Evolutionary conservation across 805 yeast species (phyloP).

Genomic region (Phaffomyces antillensis): DNA sequence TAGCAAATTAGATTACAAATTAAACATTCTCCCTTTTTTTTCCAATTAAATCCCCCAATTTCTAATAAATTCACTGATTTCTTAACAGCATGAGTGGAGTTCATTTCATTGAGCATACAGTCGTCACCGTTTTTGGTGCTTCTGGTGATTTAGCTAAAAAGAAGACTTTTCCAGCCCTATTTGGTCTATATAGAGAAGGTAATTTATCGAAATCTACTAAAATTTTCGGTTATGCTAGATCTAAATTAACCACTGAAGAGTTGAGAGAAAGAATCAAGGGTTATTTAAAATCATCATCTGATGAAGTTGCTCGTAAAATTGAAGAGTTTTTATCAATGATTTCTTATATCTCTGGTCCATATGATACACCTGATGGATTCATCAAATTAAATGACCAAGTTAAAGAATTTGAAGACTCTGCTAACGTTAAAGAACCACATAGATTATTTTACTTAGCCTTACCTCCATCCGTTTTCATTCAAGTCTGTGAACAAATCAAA

Average conservation of each 20-base stretch:
- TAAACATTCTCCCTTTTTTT: background rate
- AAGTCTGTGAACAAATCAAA: slow-evolving; percentile 71
- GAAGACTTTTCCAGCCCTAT: slow-evolving; percentile 86
- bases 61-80: background rate
- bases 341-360: slow-evolving; percentile 69
- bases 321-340: slow-evolving; percentile 61
- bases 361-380: slow-evolving; percentile 78
- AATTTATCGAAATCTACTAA: slow-evolving; percentile 60
- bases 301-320: slow-evolving; percentile 33
- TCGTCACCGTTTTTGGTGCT: slow-evolving; percentile 85
- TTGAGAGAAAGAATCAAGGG: slow-evolving; percentile 60
- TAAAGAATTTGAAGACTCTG: slow-evolving; percentile 48
- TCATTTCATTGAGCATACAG: slow-evolving; percentile 56
- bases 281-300: slow-evolving; percentile 50
- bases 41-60: background rate
- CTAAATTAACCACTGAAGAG: slow-evolving; percentile 60
- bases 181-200: slow-evolving; percentile 72
- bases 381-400: slow-evolving; percentile 45
- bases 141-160: slow-evolving; percentile 93
- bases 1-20: no score
- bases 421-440: slow-evolving; percentile 47
- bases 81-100: slow-evolving; percentile 7
- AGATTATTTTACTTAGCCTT: slow-evolving; percentile 88
- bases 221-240: slow-evolving; percentile 90
- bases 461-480: slow-evolving; percentile 87